These are phyloP conservation scores for Cerioporus squamosus DNA, from an alignment of 1,284 basidiomycete genomes.

Conservation along the genomic window DNA sequence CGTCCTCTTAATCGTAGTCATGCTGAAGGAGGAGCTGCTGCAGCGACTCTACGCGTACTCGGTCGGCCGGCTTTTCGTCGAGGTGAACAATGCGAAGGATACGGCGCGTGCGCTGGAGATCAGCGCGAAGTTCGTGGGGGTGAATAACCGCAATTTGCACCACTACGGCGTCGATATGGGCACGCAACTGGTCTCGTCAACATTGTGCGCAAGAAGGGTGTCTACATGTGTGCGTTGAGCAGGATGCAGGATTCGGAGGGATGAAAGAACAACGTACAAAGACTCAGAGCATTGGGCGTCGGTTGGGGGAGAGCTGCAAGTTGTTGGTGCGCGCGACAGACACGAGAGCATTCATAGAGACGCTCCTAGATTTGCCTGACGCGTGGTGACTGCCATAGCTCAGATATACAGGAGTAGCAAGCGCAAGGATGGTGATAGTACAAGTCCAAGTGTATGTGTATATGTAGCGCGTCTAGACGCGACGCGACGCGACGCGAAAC, in stretches of 20 bases:
- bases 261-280: slow-evolving; percentile 86
- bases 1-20: slow-evolving; percentile 96
- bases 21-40: slow-evolving; percentile 78
- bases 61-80: slow-evolving; percentile 91
- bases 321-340: slow-evolving; percentile 92
- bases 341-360: slow-evolving; percentile 80
- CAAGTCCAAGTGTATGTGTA: no score
- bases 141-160: slow-evolving; percentile 98
- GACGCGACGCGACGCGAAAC: no score
- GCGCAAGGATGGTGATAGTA: no score
- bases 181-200: slow-evolving; percentile 90
- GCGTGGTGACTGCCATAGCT: no score
- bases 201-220: slow-evolving; percentile 76
- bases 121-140: slow-evolving; percentile 92
- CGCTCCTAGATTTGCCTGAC: slow-evolving; percentile 60
- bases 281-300: slow-evolving; percentile 85
- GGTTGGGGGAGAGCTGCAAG: slow-evolving; percentile 92
- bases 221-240: slow-evolving; percentile 89
- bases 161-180: slow-evolving; percentile 97
- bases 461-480: no score
- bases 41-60: slow-evolving; percentile 83
- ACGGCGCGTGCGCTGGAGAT: slow-evolving; percentile 84
- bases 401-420: no score
- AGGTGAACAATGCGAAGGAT: slow-evolving; percentile 95
- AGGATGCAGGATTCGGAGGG: slow-evolving; percentile 82